These are phyloP conservation scores for Saccharomyces mikatae DNA, from an alignment of 805 yeast species.

Conservation along the genomic window DNA sequence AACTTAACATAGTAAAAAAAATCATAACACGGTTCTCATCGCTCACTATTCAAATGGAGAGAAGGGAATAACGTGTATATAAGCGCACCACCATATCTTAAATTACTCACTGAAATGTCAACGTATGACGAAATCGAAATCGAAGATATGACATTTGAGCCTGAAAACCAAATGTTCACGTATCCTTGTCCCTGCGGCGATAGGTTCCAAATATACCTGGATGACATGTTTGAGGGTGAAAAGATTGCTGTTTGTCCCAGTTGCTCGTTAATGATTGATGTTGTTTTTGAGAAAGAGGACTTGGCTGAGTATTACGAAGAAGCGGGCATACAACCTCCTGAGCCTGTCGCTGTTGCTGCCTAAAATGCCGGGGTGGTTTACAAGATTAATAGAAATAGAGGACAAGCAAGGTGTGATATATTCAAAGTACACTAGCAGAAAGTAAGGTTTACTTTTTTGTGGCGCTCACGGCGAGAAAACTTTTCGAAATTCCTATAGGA, in stretches of 20 bases:
- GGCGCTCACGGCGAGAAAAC: background rate
- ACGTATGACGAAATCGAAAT: slow-evolving; percentile 92
- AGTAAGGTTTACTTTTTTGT: background rate
- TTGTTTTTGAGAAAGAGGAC: slow-evolving; percentile 66
- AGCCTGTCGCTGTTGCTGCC: slow-evolving; percentile 20
- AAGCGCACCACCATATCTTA: background rate
- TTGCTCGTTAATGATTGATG: slow-evolving; percentile 87
- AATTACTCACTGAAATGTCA: slow-evolving; percentile 36
- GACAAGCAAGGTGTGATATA: background rate
- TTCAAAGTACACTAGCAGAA: background rate
- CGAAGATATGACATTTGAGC: slow-evolving; percentile 90
- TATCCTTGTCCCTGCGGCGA: slow-evolving; percentile 99
- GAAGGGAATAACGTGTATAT: background rate
- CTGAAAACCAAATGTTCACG: slow-evolving; percentile 69
- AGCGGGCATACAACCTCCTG: slow-evolving; percentile 28
- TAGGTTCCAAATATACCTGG: slow-evolving; percentile 74
- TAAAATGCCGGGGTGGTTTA: background rate
- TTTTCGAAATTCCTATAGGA: background rate
- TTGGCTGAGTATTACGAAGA: slow-evolving; percentile 36
- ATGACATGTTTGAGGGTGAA: slow-evolving; percentile 84
- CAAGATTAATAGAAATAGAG: background rate
- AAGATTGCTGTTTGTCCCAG: slow-evolving; percentile 95
- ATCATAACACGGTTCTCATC: background rate
- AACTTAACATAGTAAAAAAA: background rate
- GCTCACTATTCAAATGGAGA: background rate